phyloP scores from a whole-genome alignment of 768 basidiomycete genomes.

The Tulasnella sp. region DNA sequence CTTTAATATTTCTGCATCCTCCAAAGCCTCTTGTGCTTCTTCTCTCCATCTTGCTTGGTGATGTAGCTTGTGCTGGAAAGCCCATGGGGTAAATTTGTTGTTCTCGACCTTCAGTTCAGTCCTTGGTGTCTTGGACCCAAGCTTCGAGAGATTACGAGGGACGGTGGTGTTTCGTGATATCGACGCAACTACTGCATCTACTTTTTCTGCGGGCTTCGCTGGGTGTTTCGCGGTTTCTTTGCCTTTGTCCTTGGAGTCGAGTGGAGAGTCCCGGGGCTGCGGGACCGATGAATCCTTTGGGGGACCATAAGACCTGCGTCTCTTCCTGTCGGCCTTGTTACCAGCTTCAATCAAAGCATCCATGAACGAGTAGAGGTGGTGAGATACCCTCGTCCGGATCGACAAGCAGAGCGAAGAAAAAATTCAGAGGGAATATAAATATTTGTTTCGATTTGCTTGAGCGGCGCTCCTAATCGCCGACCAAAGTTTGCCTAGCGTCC shows the following conservation, averaged over 20 bases:
- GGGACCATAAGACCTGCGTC: background rate
- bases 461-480: background rate
- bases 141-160: background rate
- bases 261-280: background rate
- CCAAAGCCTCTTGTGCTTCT: slow-evolving; percentile 50
- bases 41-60: slow-evolving; percentile 20
- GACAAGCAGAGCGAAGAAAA: background rate
- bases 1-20: slow-evolving; percentile 71
- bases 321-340: background rate
- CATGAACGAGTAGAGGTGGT: background rate
- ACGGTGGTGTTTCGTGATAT: background rate
- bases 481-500: background rate
- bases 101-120: background rate
- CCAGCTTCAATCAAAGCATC: slow-evolving; percentile 8
- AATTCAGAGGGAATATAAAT: background rate
- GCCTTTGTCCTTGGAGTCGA: background rate
- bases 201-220: background rate
- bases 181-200: background rate
- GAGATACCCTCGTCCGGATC: background rate
- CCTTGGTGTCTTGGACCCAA: background rate
- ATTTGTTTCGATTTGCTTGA: background rate
- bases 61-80: slow-evolving; percentile 18
- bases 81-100: slow-evolving; percentile 12
- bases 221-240: background rate
- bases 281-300: background rate